Evolutionary conservation across 2,329 filamentous ascomycete genomes (phyloP).

Genomic region (Blastomyces percursus): DNA sequence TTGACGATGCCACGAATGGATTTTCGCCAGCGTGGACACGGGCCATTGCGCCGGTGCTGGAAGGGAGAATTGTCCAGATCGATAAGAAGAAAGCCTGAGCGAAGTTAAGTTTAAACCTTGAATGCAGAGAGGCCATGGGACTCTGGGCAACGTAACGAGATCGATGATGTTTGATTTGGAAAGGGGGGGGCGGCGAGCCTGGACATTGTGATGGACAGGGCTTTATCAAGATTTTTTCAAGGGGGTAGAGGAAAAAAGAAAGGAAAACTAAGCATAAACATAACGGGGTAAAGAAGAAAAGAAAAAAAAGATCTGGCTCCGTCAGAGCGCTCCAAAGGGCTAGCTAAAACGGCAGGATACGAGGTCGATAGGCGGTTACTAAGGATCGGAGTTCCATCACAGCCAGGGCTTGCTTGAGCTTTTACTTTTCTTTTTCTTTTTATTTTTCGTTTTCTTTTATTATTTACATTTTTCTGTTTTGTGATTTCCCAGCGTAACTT

Average conservation of each 20-base stretch:
- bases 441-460: too few relatives aligned
- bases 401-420: too few relatives aligned
- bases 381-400: background rate
- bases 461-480: too few relatives aligned
- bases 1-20: slow-evolving; percentile 45
- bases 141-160: background rate
- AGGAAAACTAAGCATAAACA: background rate
- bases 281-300: background rate
- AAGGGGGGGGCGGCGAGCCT: background rate
- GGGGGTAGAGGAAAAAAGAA: too few relatives aligned
- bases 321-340: too few relatives aligned
- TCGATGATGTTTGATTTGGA: background rate
- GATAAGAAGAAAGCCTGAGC: background rate
- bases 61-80: slow-evolving; percentile 55
- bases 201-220: background rate
- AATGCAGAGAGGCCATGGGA: background rate
- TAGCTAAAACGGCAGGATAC: too few relatives aligned
- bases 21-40: slow-evolving; percentile 58
- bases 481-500: too few relatives aligned
- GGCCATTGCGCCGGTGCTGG: slow-evolving; percentile 64
- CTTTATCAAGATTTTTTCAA: too few relatives aligned
- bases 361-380: background rate
- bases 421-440: too few relatives aligned
- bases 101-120: background rate
- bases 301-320: background rate